Base-by-base conservation (phyloP, 768 basidiomycete species). In the Lyophyllum semitale region DNA sequence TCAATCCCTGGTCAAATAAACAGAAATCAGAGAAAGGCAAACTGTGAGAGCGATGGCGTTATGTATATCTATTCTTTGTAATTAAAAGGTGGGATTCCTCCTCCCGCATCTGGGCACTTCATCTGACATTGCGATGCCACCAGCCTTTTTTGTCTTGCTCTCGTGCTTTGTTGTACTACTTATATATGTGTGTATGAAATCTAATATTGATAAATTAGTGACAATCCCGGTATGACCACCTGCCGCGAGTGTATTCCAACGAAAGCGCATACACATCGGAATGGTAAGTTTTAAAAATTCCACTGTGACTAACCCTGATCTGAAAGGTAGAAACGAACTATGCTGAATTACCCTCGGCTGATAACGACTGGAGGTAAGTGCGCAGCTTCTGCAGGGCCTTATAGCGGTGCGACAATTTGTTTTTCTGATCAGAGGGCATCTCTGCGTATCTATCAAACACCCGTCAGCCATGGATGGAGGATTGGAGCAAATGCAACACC, bases 321-420 rank as follows among this genome's bases (percentile, higher is more conserved):
- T n/a, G n/a, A n/a, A n/a, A n/a, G n/a, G n/a, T n/a, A n/a, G 26
- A 11, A n/a, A 23, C 12, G n/a, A n/a, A 6, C 7, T n/a, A 38
- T n/a, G 33, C 13, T n/a, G 27, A 23, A 35, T 35, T 49, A 13
- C 12, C 35, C 20, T 57, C 46, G 17, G 30, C 42, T 8, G 61
- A 53, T 11, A 64, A 55, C 77, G 68, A 65, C 42, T 77, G 73
- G 17, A 88, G 70, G 66, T 77, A 82, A 18, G 69, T 71, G 46
- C 82, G 73, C 17, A 93, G 76, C 67, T 87, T 85, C 48, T 81
- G 84, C n/a, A 93, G 72, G 2, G 90, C 89, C 55, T 81, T 82
- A 64, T 84, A 86, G 38, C 90, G 73, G 71, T 93, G 90, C 8
- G 87, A 89, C 50, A 91, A 77, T 53, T 75, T 76, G 67, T 91